Percentiles rank a stretch among this genome's conserved stretches.
These are phyloP conservation scores for Phytophthora pisi DNA, from an alignment of 352 stramenopile species.

Conservation along the genomic window DNA sequence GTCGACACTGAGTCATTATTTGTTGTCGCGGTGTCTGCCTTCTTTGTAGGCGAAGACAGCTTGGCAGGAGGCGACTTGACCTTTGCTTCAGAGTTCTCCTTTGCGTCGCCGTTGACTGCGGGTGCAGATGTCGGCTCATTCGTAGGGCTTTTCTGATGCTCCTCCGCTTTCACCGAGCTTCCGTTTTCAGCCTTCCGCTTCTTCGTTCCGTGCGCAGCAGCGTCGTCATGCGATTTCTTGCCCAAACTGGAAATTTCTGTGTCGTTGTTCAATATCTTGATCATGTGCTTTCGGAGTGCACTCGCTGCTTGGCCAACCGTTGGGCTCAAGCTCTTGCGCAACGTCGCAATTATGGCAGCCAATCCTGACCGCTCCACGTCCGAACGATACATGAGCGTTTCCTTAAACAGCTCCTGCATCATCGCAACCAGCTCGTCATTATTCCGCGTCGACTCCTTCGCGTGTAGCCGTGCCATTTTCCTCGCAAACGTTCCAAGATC, in stretches of 20 bases:
- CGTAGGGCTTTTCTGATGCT: constrained; percentile 16
- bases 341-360: constrained; percentile 62
- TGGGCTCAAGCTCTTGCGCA: constrained; percentile 75
- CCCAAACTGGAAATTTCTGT: constrained; percentile 34
- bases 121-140: constrained; percentile 6
- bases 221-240: constrained; percentile 40
- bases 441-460: constrained; percentile 77
- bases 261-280: constrained; percentile 64
- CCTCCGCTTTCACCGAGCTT: constrained; percentile 26
- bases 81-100: constrained; percentile 15
- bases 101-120: constrained; percentile 18
- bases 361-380: constrained; percentile 75
- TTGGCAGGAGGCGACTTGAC: not conserved
- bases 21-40: constrained; percentile 14
- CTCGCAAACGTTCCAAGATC: constrained; percentile 60
- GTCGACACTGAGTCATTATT: constrained; percentile 9
- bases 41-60: constrained; percentile 7
- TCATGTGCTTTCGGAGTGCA: constrained; percentile 81
- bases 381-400: constrained; percentile 71
- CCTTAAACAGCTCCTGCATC: constrained; percentile 73
- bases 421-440: constrained; percentile 79
- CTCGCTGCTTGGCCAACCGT: constrained; percentile 76
- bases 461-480: constrained; percentile 64
- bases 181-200: constrained; percentile 54
- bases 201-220: constrained; percentile 34